Evolutionary conservation across 129 eudicot species (phyloP), one percentile per base, ranked within the genome.

Genomic region (Rutidosis leptorrhynchoides): DNA sequence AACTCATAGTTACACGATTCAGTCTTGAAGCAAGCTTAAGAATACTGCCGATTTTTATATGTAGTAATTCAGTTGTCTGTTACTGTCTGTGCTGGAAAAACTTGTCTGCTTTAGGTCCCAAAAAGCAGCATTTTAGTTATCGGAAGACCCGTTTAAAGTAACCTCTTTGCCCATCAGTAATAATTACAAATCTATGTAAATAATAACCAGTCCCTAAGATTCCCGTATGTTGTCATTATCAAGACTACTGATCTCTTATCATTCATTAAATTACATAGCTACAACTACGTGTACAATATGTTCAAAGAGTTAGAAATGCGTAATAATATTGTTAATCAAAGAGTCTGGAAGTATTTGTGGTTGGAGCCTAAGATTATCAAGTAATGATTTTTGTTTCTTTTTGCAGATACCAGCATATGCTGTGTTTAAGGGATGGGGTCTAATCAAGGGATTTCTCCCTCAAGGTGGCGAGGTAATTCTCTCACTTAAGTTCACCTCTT

Each of bases 371-470:
- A 66, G 32, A 12, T 57, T 26, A 32, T n/a, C 45, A 40, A 26
- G 14, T 46, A 17, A 0, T 7, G 25, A 22, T 57, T 32, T 4
- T 59, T 40, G n/a, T 40, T 64, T 65, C 11, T 66, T 62, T 7
- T 25, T 77, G 14, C 78, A 89, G 99, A 93, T 93, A 78, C 96
- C 99, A 17, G 99, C 46, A 40, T 40, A 10, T 40, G 46, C 96
- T 45, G 86, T 80, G 21, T 93, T 88, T 60, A 76, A 93, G 73
- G 83, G 83, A 29, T 86, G 78, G 76, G 95, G 95, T 30, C 70
- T 93, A 62, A 75, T 86, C 27, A 93, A 81, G 77, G 99, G 95
- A 26, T 88, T 93, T 73, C 42, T 86, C 71, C 81, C 95, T 17
- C 84, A 69, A 26, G 92, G 91, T 78, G 79, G 86, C 61, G 84